A percentile compares a stretch with the other conserved stretches of the same genome.
Evolutionary conservation across 257 asterid species (phyloP).

Genomic region (Striga asiatica): DNA sequence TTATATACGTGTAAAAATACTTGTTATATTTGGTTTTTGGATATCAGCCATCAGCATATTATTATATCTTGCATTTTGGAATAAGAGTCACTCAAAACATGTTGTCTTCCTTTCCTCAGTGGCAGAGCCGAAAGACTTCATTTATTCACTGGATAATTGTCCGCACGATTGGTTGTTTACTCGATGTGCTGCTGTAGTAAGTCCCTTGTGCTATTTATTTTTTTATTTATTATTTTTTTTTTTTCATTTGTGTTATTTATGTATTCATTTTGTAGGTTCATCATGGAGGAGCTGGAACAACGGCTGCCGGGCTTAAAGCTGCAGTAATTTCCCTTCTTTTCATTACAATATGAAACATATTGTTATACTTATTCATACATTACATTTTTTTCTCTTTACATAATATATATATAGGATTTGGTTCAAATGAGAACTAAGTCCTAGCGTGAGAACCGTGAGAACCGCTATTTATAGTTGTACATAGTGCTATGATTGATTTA

Average conservation of each 20-base stretch:
- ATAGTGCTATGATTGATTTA: no score
- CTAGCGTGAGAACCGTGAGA: no score
- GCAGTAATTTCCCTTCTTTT: constrained; percentile 36
- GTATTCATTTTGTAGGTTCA: constrained; percentile 50
- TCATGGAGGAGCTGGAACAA: constrained; percentile 98
- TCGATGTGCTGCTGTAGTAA: constrained; percentile 83
- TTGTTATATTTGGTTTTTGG: no score
- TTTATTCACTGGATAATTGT: constrained; percentile 65
- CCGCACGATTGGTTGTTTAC: constrained; percentile 93
- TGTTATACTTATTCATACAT: neutral
- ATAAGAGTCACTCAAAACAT: neutral
- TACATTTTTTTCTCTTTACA: no score
- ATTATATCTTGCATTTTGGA: neutral
- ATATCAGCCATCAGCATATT: neutral
- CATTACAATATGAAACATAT: neutral
- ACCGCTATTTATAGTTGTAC: no score
- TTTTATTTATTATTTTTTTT: neutral
- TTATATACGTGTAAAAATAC: no score
- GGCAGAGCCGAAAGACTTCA: constrained; percentile 58
- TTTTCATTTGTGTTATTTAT: constrained; percentile 4
- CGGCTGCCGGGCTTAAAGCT: constrained; percentile 94
- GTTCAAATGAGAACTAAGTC: no score
- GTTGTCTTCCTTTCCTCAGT: constrained; percentile 35
- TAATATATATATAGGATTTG: no score
- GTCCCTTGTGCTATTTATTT: constrained; percentile 2